Conservation (phyloP, 345 rosid species). For the Acer yangbiense region DNA sequence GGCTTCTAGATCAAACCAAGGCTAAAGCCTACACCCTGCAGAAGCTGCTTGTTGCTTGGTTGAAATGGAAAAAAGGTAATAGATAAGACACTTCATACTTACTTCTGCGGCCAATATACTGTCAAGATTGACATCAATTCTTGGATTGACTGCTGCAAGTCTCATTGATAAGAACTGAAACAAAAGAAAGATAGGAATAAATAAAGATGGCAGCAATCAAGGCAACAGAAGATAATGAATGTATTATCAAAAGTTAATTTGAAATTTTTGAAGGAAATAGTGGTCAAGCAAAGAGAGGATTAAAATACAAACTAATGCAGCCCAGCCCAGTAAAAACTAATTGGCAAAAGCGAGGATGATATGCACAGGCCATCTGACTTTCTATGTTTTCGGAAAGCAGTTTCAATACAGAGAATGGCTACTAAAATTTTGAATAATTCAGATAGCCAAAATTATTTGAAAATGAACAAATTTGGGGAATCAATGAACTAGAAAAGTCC, state of each 20-base stretch:
- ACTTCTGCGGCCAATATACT: constrained; percentile 76
- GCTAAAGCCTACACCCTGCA: not conserved
- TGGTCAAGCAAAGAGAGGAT: not conserved
- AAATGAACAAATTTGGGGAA: not conserved
- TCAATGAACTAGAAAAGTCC: not conserved
- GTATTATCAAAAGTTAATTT: not conserved
- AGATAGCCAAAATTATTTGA: not conserved
- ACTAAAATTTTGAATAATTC: not conserved
- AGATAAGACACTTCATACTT: constrained; percentile 32
- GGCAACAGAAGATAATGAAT: not conserved
- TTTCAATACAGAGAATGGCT: not conserved
- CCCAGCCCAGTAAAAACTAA: not conserved
- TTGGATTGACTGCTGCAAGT: constrained; percentile 87
- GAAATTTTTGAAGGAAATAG: not conserved
- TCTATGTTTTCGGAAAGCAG: not conserved
- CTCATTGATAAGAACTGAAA: constrained; percentile 94
- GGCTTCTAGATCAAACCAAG: not conserved
- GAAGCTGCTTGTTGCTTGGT: constrained; percentile 9
- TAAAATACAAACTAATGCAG: not conserved
- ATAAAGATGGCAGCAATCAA: constrained; percentile 16
- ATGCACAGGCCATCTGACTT: not conserved
- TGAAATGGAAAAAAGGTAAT: not conserved
- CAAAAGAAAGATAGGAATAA: constrained; percentile 23
- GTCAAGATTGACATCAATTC: constrained; percentile 79
- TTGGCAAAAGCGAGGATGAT: not conserved